Evolutionary conservation across 83 land plant genomes (phyloP).

Genomic region (Picea engelmannii): DNA sequence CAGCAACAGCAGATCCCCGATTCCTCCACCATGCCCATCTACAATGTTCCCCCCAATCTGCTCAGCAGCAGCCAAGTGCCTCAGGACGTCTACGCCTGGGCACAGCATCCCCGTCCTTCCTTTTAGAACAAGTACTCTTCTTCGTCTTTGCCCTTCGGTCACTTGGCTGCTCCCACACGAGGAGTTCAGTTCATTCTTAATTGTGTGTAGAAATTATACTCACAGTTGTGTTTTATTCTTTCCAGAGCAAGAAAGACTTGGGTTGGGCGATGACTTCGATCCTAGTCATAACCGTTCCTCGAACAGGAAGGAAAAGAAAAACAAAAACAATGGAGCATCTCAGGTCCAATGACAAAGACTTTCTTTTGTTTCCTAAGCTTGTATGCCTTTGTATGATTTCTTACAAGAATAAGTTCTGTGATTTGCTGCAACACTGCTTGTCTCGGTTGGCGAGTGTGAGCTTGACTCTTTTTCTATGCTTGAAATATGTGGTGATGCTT

Average conservation of each 20-base stretch:
- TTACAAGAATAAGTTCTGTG: too few species aligned
- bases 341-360: conserved; percentile 9
- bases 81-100: conserved; percentile 25
- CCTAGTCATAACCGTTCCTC: not conserved
- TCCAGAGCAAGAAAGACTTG: not conserved
- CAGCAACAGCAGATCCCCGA: conserved; percentile 8
- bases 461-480: too few species aligned
- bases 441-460: too few species aligned
- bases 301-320: not conserved
- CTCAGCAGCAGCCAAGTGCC: conserved; percentile 22
- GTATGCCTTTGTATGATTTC: too few species aligned
- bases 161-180: not conserved
- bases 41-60: conserved; percentile 27
- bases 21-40: not conserved
- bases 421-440: too few species aligned
- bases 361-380: not conserved
- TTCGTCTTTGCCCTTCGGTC: not conserved
- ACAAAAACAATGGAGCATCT: too few species aligned
- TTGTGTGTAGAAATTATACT: conserved; percentile 5
- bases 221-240: not conserved
- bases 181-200: not conserved
- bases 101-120: conserved; percentile 19
- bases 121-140: not conserved
- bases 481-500: too few species aligned
- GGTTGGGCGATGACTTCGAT: not conserved